These are phyloP conservation scores for Entophlyctis helioformis DNA, from an alignment of 192 early-diverging fungal species.

Conservation along the genomic window DNA sequence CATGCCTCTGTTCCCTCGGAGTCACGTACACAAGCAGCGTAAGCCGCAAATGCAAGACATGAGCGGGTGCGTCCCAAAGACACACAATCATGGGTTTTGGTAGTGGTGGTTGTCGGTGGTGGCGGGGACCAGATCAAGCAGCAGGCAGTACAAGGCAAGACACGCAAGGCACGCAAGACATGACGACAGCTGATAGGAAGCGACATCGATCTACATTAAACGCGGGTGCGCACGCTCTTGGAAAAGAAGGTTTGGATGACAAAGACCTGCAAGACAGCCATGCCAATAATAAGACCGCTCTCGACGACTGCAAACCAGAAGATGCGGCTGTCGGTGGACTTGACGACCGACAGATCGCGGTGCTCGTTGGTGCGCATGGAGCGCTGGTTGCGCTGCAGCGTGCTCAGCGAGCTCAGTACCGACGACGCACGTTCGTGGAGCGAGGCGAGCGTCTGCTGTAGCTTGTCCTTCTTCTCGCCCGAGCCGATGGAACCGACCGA, in stretches of 20 bases:
- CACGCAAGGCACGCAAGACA: too few species aligned
- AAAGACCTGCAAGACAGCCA: conserved; percentile 87
- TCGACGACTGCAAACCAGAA: conserved; percentile 88
- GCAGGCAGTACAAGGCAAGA: too few species aligned
- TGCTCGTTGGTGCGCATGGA: conserved; percentile 85
- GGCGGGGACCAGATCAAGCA: too few species aligned
- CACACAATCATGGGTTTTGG: too few species aligned
- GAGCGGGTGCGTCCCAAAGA: too few species aligned
- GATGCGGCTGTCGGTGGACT: conserved; percentile 67
- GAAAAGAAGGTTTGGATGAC: conserved; percentile 85
- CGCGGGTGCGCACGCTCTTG: too few species aligned
- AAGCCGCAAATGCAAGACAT: too few species aligned
- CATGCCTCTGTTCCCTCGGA: too few species aligned
- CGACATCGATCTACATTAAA: too few species aligned
- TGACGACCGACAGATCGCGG: conserved; percentile 82
- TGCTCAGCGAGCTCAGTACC: conserved; percentile 50
- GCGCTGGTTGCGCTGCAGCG: conserved; percentile 71
- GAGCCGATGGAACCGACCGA: neutral
- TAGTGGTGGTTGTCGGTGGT: too few species aligned
- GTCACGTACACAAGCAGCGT: too few species aligned
- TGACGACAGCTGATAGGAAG: too few species aligned
- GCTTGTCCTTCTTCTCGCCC: conserved; percentile 3
- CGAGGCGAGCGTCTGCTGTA: conserved; percentile 40
- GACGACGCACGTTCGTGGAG: conserved; percentile 29
- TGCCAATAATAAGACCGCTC: conserved; percentile 62